Evolutionary conservation across 176 grass and related monocot species (phyloP).

Genomic region (Carex kokanica): DNA sequence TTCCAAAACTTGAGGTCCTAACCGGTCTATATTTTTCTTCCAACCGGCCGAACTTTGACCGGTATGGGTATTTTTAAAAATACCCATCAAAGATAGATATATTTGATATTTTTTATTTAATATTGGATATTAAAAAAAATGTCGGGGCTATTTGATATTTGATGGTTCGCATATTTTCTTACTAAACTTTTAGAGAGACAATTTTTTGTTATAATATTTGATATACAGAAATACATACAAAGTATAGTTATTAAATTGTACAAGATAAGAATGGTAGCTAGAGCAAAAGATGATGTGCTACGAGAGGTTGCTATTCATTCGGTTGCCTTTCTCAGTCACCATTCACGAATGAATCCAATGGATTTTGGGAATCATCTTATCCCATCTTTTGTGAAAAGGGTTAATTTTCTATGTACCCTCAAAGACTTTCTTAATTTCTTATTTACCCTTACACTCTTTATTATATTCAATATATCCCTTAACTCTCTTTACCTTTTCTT

Average conservation of each 20-base stretch:
- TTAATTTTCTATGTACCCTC: too few relatives aligned
- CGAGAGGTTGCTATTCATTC: conserved; percentile 32
- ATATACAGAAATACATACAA: neutral
- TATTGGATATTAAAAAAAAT: too few relatives aligned
- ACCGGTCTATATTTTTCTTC: too few relatives aligned
- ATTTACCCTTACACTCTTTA: too few relatives aligned
- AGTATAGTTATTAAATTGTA: neutral
- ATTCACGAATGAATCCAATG: neutral
- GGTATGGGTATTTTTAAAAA: too few relatives aligned
- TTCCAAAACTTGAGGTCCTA: too few relatives aligned
- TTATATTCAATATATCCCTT: too few relatives aligned
- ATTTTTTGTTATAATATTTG: neutral
- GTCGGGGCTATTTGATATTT: neutral
- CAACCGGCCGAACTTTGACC: too few relatives aligned
- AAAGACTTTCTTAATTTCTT: too few relatives aligned
- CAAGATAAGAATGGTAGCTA: neutral
- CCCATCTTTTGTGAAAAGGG: neutral
- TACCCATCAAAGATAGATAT: too few relatives aligned
- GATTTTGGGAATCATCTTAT: neutral
- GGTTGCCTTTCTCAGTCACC: conserved; percentile 35
- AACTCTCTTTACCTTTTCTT: too few relatives aligned
- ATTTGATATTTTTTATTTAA: too few relatives aligned
- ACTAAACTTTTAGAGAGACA: neutral
- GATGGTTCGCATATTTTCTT: neutral
- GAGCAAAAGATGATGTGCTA: conserved; percentile 7